phyloP scores from a whole-genome alignment of 345 rosid genomes.

The Populus alba region DNA sequence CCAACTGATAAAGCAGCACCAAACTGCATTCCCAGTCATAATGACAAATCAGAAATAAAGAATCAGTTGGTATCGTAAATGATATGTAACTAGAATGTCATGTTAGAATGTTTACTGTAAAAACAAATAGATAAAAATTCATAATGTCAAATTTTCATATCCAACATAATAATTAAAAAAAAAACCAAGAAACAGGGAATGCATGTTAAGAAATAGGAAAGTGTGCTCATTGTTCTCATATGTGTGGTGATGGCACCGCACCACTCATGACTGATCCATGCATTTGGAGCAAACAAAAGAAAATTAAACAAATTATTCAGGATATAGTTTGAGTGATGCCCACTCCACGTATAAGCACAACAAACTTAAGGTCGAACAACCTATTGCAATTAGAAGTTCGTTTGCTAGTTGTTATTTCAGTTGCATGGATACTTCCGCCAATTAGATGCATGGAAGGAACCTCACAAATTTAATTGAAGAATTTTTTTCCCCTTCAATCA shows the following conservation, averaged over 20 bases:
- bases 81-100: background rate
- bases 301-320: background rate
- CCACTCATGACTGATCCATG: background rate
- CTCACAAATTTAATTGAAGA: background rate
- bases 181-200: background rate
- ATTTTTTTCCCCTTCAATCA: background rate
- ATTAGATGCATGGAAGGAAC: background rate
- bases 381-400: background rate
- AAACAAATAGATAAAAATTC: background rate
- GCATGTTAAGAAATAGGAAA: background rate
- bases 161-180: background rate
- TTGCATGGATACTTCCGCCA: background rate
- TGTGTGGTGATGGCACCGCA: background rate
- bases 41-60: background rate
- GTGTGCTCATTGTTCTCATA: background rate
- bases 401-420: background rate
- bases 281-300: background rate
- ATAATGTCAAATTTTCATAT: background rate
- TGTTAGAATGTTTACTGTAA: background rate
- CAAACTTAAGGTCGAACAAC: background rate
- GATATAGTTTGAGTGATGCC: no score
- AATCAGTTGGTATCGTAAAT: background rate
- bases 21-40: conserved; percentile 38
- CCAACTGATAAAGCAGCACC: conserved; percentile 73
- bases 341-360: no score